These are phyloP conservation scores for Suillus occidentalis DNA, from an alignment of 768 basidiomycete genomes.

Conservation along the genomic window DNA sequence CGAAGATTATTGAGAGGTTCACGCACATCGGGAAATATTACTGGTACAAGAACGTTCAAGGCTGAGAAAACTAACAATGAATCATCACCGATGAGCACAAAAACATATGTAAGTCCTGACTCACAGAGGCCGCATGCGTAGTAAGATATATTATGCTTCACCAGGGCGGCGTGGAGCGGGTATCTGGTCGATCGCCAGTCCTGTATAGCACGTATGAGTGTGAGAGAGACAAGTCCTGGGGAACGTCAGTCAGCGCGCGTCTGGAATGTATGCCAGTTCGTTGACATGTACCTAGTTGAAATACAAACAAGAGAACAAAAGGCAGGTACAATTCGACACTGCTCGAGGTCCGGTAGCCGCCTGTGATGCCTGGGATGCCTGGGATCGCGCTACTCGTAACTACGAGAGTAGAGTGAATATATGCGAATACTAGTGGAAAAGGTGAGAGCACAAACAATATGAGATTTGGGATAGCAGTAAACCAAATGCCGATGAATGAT, in stretches of 20 bases:
- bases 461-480: background rate
- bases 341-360: background rate
- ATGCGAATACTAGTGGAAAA: background rate
- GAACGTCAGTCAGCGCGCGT: background rate
- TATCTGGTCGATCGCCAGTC: background rate
- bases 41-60: background rate
- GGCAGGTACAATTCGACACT: background rate
- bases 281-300: background rate
- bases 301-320: background rate
- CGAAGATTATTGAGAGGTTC: background rate
- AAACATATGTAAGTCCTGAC: background rate
- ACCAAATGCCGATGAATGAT: background rate
- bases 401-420: background rate
- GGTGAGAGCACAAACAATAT: background rate
- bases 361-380: background rate
- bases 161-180: background rate
- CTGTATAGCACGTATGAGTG: background rate
- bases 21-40: background rate
- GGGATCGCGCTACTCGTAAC: background rate
- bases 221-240: background rate
- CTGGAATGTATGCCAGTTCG: background rate
- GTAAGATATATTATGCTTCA: background rate
- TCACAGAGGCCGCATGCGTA: background rate
- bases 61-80: background rate
- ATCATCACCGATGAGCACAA: background rate